A percentile compares a stretch with the other conserved stretches of the same genome.
Evolutionary conservation across 352 stramenopile genomes (phyloP).

Genomic region (Blastocystis sp.): DNA sequence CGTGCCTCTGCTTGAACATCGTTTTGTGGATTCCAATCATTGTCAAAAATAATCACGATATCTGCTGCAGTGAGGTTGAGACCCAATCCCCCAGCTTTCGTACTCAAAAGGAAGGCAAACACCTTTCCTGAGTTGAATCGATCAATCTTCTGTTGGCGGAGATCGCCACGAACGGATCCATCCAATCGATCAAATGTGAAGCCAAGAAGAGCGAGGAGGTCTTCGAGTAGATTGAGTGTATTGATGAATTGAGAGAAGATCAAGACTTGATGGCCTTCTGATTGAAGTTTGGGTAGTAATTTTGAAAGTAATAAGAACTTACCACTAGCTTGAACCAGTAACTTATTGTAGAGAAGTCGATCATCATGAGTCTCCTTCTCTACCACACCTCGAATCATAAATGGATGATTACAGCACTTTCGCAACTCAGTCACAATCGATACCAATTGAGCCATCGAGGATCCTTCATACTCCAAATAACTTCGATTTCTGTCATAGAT

Average conservation of each 20-base stretch:
- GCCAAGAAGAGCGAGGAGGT: constrained; percentile 79
- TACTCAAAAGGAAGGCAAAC: constrained; percentile 94
- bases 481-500: constrained; percentile 97
- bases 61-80: constrained; percentile 88
- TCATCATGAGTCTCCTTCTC: constrained; percentile 86
- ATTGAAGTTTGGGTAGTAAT: constrained; percentile 90
- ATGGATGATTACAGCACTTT: constrained; percentile 99
- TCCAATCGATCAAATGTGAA: constrained; percentile 91
- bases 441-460: constrained; percentile 56
- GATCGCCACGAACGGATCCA: constrained; percentile 89
- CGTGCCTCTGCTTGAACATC: constrained; percentile 89
- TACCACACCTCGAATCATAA: constrained; percentile 93
- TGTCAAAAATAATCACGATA: constrained; percentile 85
- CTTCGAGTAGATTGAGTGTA: constrained; percentile 88
- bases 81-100: constrained; percentile 90
- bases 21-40: constrained; percentile 93
- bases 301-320: constrained; percentile 95
- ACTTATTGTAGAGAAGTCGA: constrained; percentile 70
- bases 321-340: constrained; percentile 81
- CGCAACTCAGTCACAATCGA: constrained; percentile 88
- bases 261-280: constrained; percentile 94
- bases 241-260: constrained; percentile 98
- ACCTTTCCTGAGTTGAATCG: constrained; percentile 91
- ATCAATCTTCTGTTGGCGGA: constrained; percentile 95
- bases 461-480: constrained; percentile 76